Evolutionary conservation across 2,329 filamentous ascomycete genomes (phyloP), one percentile per base, ranked within the genome.

Genomic region (Bipolaris bicolor): DNA sequence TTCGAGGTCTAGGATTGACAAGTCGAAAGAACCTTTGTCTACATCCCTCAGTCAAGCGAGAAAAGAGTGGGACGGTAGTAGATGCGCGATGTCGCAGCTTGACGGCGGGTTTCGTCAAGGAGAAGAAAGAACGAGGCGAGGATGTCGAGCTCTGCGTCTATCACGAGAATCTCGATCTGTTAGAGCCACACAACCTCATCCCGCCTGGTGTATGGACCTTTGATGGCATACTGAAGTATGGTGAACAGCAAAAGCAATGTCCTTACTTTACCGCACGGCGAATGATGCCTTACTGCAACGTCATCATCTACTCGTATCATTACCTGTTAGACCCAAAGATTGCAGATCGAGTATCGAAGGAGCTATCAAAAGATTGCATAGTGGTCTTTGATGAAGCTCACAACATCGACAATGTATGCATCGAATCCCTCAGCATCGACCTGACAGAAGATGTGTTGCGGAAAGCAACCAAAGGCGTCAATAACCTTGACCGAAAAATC

Each of bases 261-360:
- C 95, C 95, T 0, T 99, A 99, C 75, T 99, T 99, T 69, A 97
- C 94, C 13, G 91, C 92, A 13, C 85, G 95, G 57, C 88, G 95
- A 63, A 99, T 99, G 95, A 98, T 99, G 94, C 90, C 95, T 70
- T 98, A 93, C 73, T 99, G 95, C 84, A 98, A 99, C 75, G 92
- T 99, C 72, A 97, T 99, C 71, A 99, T 99, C 66, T 99, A 99
- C 80, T 99, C 95, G 0, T 99, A 99, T 73, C 95, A 99, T 77
- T 99, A 99, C 72, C 86, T 99, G 3, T 86, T 99, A 15, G 96
- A 99, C 70, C 95, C 95, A 2, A 99, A 99, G 76, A 99, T 99
- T 69, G 95, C 95, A 11, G 95, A 99, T 73, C 79, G 94, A 56
- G 93, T 98, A 1, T 98, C 95, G 0, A 92, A 90, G 76, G 95